Conservation (phyloP, 2,329 filamentous ascomycete species). For the Colletotrichum tropicale region DNA sequence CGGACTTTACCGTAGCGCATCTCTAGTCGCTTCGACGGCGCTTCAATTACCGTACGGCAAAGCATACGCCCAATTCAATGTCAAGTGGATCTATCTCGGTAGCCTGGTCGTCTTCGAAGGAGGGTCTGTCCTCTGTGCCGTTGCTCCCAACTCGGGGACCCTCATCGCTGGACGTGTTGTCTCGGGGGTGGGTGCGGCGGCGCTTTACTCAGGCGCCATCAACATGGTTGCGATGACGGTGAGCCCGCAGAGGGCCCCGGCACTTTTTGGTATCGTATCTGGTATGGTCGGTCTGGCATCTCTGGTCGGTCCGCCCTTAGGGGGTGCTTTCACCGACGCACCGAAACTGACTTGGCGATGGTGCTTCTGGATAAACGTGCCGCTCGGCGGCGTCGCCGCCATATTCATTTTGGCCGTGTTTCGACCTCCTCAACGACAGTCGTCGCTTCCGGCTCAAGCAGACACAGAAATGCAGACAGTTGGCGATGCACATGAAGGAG, state of each 20-base stretch:
- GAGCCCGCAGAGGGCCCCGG: constrained; percentile 32
- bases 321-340: constrained; percentile 36
- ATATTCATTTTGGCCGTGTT: neutral
- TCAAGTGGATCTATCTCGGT: constrained; percentile 45
- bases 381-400: neutral
- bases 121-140: constrained; percentile 46
- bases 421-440: constrained; percentile 1
- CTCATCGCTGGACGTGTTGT: constrained; percentile 59
- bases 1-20: neutral
- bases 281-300: constrained; percentile 49
- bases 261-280: constrained; percentile 55
- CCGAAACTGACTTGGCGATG: constrained; percentile 38
- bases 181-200: constrained; percentile 54
- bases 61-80: constrained; percentile 58
- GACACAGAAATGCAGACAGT: neutral
- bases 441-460: constrained; percentile 45
- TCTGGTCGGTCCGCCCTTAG: constrained; percentile 35
- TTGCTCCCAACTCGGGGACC: constrained; percentile 48
- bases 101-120: constrained; percentile 47
- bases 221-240: constrained; percentile 46
- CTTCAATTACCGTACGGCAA: constrained; percentile 58
- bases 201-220: constrained; percentile 53
- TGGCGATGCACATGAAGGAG: neutral
- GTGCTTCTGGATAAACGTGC: constrained; percentile 44
- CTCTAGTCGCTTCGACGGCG: neutral